These are phyloP conservation scores for Blyttiomyces sp. DNA, from an alignment of 371 early-diverging fungal species.

Conservation along the genomic window DNA sequence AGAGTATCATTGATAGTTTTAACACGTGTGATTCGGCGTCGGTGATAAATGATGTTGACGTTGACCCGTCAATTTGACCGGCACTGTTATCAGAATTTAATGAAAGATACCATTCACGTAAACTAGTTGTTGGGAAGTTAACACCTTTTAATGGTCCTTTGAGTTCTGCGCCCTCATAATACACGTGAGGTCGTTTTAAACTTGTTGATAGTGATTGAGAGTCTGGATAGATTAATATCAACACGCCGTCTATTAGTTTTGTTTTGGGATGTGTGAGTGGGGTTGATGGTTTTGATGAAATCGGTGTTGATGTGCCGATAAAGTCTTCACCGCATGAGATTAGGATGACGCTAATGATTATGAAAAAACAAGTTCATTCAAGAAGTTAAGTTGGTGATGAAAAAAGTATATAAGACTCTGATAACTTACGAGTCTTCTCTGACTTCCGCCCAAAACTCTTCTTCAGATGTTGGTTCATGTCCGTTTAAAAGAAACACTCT, in stretches of 20 bases:
- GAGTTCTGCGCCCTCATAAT: conserved; percentile 37
- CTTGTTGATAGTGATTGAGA: conserved; percentile 11
- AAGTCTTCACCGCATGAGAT: conserved; percentile 11
- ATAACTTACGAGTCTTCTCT: conserved; percentile 16
- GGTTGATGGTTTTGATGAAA: neutral
- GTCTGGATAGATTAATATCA: neutral
- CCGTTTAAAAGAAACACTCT: conserved; percentile 12
- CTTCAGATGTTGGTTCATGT: neutral
- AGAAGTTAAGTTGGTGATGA: neutral
- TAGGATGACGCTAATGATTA: neutral
- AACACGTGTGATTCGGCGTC: neutral
- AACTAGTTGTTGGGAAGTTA: conserved; percentile 34
- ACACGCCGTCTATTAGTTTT: neutral
- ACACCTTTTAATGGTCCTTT: conserved; percentile 46
- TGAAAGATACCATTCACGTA: conserved; percentile 21
- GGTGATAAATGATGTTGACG: neutral
- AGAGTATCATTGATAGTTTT: neutral
- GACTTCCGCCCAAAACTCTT: neutral
- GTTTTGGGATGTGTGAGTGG: neutral
- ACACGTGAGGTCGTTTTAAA: conserved; percentile 33
- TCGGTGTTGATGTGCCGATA: conserved; percentile 1
- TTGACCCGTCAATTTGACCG: neutral
- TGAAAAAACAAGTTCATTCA: neutral
- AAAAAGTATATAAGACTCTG: neutral
- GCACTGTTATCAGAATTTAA: too few species aligned